Conservation (phyloP, 345 rosid genomes). For the Syzygium aromaticum region DNA sequence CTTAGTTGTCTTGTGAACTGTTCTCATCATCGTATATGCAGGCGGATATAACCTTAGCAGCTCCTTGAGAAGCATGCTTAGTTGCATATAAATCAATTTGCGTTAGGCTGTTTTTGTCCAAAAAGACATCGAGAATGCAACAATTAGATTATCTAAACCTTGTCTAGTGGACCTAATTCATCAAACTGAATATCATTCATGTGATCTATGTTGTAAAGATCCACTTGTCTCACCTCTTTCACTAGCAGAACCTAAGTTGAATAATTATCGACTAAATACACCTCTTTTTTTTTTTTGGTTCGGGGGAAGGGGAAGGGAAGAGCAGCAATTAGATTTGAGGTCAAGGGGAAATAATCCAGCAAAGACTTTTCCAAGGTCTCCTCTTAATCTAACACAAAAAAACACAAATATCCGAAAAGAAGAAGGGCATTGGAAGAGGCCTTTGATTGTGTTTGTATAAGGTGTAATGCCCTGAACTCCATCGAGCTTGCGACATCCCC, state of each 20-base stretch:
- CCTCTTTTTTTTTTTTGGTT: not conserved
- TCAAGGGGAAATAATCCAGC: too few relatives aligned
- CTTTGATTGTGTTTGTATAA: too few relatives aligned
- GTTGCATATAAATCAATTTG: not conserved
- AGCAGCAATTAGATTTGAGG: accelerated
- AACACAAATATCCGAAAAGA: too few relatives aligned
- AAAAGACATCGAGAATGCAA: not conserved
- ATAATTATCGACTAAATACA: not conserved
- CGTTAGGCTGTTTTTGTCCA: not conserved
- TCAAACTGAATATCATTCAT: not conserved
- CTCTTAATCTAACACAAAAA: too few relatives aligned
- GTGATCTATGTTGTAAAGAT: not conserved
- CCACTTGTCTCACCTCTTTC: not conserved
- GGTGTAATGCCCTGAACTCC: too few relatives aligned
- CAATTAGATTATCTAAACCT: not conserved
- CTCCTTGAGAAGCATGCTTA: not conserved
- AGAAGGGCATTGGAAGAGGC: too few relatives aligned
- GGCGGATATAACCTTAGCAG: not conserved
- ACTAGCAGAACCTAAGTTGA: not conserved
- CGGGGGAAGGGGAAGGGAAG: not conserved
- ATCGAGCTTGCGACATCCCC: too few relatives aligned
- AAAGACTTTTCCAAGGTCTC: too few relatives aligned
- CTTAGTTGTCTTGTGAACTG: not conserved
- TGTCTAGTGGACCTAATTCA: not conserved
- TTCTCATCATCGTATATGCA: not conserved